Base-by-base conservation (phyloP, 495 filamentous ascomycete species). In the Rhypophila decipiens region DNA sequence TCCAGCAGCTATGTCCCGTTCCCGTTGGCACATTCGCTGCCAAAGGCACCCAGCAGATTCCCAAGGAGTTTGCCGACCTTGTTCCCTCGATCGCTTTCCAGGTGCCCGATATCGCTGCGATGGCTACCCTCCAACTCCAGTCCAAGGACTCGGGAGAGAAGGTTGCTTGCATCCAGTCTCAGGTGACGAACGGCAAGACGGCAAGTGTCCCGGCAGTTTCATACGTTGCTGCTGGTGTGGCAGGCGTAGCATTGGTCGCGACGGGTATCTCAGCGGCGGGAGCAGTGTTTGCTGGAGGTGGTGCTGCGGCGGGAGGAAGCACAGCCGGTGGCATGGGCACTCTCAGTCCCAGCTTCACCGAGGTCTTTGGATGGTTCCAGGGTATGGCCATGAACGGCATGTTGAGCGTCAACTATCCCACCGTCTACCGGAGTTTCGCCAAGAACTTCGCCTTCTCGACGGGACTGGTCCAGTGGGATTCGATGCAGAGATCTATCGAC, bases 381-480 rank as follows among this genome's bases (percentile, higher is more conserved):
- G 82, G 82, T 23, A 82, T 98, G 66, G 90, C 93, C 17, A 85
- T 90, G 71, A 96, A 90, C 61, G 93, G 93, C 44, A 96, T 97
- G 93, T 66, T 96, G 61, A 91, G 85, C 51, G 89, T 90, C 55
- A 78, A 83, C 54, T 89, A 95, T 57, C 93, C 93, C 4, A 64
- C 78, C 22, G 80, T 97, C 21, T 97, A 97, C 66, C 75, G 80
- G 47, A 90, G 82, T 59, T 98, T 95, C 63, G 65, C 86, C 34
- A 85, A 84, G 67, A 98, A 97, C 64, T 98, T 98, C 66, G 89
- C 75, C 33, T 98, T 96, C 73, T 90, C 87, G 51, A 85, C 83
- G 21, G 91, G 90, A 19, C 61, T 96, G 50, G 75, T 98, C 39
- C 78, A 84, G 3, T 96, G 91, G 90, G 78, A 71, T 33, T 61